phyloP scores from a whole-genome alignment of 2,329 filamentous ascomycete species.

The Diatrype stigma region DNA sequence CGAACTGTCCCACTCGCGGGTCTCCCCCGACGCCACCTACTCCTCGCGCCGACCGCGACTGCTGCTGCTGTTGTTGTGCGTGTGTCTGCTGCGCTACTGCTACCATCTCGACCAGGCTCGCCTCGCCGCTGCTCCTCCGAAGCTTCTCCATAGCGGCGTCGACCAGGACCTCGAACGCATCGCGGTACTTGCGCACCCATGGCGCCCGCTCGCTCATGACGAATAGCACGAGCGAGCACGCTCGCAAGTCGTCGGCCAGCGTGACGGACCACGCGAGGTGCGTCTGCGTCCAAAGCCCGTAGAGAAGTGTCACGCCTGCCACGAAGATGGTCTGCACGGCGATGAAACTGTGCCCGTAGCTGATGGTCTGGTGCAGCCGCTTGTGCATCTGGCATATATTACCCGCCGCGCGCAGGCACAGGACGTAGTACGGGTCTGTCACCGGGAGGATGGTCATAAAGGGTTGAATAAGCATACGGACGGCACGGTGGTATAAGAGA shows the following conservation, averaged over 20 bases:
- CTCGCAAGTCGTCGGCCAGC: constrained; percentile 44
- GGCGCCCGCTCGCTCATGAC: constrained; percentile 45
- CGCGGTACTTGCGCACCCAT: constrained; percentile 44
- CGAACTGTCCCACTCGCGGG: neutral
- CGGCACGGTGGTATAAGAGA: constrained; percentile 45
- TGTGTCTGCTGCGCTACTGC: constrained; percentile 19
- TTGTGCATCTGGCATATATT: constrained; percentile 40
- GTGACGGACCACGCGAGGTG: constrained; percentile 42
- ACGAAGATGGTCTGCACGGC: constrained; percentile 40
- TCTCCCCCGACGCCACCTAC: constrained; percentile 1
- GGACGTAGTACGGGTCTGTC: constrained; percentile 41
- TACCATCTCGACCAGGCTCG: constrained; percentile 36
- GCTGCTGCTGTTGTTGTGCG: constrained; percentile 14
- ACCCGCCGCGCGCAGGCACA: constrained; percentile 35
- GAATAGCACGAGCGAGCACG: constrained; percentile 44
- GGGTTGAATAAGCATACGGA: constrained; percentile 47
- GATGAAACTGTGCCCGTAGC: constrained; percentile 39
- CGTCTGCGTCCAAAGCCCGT: constrained; percentile 38
- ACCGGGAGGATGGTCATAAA: constrained; percentile 43
- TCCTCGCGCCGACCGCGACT: constrained; percentile 4
- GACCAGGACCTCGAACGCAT: constrained; percentile 43
- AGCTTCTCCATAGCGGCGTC: constrained; percentile 43
- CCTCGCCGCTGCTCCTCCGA: constrained; percentile 30
- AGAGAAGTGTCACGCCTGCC: constrained; percentile 35
- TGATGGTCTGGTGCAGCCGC: constrained; percentile 34